phyloP scores from a whole-genome alignment of 192 early-diverging fungal species.

The Cladochytrium replicatum region DNA sequence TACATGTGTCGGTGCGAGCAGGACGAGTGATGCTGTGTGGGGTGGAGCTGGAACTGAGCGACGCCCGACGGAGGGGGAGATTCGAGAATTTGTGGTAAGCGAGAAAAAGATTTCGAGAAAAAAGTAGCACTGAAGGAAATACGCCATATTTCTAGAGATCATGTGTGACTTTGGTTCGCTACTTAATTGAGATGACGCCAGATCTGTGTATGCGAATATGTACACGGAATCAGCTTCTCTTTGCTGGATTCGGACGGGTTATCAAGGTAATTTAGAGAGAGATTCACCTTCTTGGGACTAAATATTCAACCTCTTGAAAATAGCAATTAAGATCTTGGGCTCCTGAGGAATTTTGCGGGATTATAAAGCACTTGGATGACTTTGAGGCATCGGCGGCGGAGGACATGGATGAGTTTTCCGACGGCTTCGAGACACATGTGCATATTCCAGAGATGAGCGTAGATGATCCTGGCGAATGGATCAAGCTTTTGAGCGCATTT shows the following conservation, averaged over 20 bases:
- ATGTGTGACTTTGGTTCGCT: constrained; percentile 20
- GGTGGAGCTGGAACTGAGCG: no score
- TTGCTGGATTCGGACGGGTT: constrained; percentile 21
- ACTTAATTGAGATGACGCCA: constrained; percentile 28
- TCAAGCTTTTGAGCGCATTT: constrained; percentile 17
- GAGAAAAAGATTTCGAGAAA: no score
- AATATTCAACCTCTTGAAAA: neutral
- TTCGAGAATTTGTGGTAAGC: no score
- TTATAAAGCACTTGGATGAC: constrained; percentile 28
- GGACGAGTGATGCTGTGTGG: no score
- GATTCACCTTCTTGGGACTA: neutral
- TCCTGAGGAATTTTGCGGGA: constrained; percentile 25
- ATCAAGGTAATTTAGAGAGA: constrained; percentile 13
- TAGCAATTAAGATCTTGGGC: constrained; percentile 33
- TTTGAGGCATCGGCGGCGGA: constrained; percentile 22
- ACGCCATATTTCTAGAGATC: constrained; percentile 35
- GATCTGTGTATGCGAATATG: constrained; percentile 37
- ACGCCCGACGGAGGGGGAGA: no score
- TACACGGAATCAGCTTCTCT: constrained; percentile 28
- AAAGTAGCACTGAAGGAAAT: no score
- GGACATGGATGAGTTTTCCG: constrained; percentile 30
- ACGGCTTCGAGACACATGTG: constrained; percentile 23
- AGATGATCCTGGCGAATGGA: constrained; percentile 32
- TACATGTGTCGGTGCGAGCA: no score
- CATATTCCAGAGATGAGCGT: no score